These are phyloP conservation scores for Saccharomycopsis selenospora DNA, from an alignment of 805 yeast genomes.

Conservation along the genomic window DNA sequence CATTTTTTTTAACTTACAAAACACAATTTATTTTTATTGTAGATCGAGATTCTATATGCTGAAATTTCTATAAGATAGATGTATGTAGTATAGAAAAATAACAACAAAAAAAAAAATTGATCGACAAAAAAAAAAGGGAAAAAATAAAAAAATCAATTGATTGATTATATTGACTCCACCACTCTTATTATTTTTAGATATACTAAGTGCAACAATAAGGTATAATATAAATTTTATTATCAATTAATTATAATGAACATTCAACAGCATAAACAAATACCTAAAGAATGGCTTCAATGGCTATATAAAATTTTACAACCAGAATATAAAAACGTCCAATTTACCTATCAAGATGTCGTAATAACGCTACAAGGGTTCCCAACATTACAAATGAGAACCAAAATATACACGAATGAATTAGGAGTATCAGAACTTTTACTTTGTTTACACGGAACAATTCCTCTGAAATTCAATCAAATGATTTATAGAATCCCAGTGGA, in stretches of 20 bases:
- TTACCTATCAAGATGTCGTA: constrained; percentile 56
- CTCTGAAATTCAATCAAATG: constrained; percentile 25
- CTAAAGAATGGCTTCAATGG: constrained; percentile 48
- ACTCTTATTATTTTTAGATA: too few relatives aligned
- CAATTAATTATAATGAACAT: neutral
- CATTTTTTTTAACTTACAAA: too few relatives aligned
- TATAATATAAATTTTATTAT: too few relatives aligned
- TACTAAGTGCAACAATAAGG: too few relatives aligned
- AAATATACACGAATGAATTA: constrained; percentile 45
- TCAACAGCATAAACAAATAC: constrained; percentile 22
- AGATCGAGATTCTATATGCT: too few relatives aligned
- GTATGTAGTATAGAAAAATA: too few relatives aligned
- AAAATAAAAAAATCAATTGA: too few relatives aligned
- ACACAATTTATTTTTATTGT: too few relatives aligned
- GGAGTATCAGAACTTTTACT: constrained; percentile 58
- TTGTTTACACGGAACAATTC: constrained; percentile 54
- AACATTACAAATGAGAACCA: constrained; percentile 61
- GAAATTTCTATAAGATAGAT: too few relatives aligned
- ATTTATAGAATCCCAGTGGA: constrained; percentile 49
- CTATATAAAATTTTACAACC: constrained; percentile 48
- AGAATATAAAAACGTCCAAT: constrained; percentile 52
- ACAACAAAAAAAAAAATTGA: too few relatives aligned
- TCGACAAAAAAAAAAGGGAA: too few relatives aligned
- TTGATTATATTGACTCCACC: too few relatives aligned
- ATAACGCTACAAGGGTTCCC: constrained; percentile 44